A percentile compares a stretch with the other conserved stretches of the same genome.
phyloP scores from a whole-genome alignment of 495 filamentous ascomycete species.

The Penicillium angulare region DNA sequence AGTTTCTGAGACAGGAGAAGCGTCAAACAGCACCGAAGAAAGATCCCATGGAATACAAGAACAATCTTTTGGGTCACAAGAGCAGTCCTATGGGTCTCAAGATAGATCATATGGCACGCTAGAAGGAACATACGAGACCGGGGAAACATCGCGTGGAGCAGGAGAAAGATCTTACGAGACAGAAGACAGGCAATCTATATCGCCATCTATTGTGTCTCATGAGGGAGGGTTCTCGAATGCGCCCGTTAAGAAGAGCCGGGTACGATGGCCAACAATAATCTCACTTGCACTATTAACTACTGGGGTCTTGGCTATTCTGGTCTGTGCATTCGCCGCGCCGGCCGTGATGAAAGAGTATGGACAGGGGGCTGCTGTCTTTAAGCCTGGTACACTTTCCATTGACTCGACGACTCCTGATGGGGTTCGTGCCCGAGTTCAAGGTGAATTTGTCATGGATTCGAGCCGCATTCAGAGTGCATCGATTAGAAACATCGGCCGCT shows the following conservation, averaged over 20 bases:
- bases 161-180: slow-evolving; percentile 30
- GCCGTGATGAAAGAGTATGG: slow-evolving; percentile 80
- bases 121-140: no score
- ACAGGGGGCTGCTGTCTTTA: slow-evolving; percentile 74
- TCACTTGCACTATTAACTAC: slow-evolving; percentile 49
- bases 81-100: no score
- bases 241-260: slow-evolving; percentile 22
- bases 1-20: no score
- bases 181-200: slow-evolving; percentile 16
- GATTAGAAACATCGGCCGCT: slow-evolving; percentile 69
- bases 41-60: no score
- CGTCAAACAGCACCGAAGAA: no score
- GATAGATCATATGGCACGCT: no score
- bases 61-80: no score
- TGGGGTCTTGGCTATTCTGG: slow-evolving; percentile 48
- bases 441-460: slow-evolving; percentile 76
- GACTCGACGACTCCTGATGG: slow-evolving; percentile 77
- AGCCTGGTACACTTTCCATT: slow-evolving; percentile 77
- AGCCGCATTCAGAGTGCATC: slow-evolving; percentile 64
- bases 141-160: slow-evolving; percentile 40
- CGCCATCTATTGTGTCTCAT: slow-evolving; percentile 19
- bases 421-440: slow-evolving; percentile 73
- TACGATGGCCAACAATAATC: slow-evolving; percentile 58
- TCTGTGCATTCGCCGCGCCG: slow-evolving; percentile 76
- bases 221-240: slow-evolving; percentile 9